These are phyloP conservation scores for Thielaviopsis cerberus DNA, from an alignment of 2,329 filamentous ascomycete genomes.

Conservation along the genomic window DNA sequence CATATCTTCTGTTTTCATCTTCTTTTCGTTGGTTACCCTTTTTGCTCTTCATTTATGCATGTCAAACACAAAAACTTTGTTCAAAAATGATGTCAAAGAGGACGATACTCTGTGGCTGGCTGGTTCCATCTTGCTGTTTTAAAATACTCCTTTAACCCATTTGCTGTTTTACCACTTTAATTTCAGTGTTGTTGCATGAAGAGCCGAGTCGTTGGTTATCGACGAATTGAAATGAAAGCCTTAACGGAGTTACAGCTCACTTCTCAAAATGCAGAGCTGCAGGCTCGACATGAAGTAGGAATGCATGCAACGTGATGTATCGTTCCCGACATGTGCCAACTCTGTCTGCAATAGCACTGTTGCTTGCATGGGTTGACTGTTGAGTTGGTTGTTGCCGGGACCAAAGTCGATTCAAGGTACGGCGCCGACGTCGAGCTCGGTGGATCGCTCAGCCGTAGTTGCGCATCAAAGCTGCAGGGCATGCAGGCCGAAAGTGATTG, in stretches of 20 bases:
- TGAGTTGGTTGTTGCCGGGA: no score
- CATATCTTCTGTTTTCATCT: constrained; percentile 4
- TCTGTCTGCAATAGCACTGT: no score
- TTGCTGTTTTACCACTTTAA: not conserved
- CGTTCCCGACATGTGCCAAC: not conserved
- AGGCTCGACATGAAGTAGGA: not conserved
- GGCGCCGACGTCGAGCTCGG: no score
- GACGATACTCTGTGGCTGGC: constrained; percentile 2
- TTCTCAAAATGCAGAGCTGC: not conserved
- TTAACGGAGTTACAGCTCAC: no score
- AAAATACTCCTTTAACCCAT: not conserved
- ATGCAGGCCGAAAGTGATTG: not conserved
- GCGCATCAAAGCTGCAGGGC: no score
- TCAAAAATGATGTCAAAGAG: constrained; percentile 1
- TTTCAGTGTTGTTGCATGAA: not conserved
- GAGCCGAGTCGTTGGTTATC: no score
- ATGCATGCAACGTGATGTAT: not conserved
- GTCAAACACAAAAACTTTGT: not conserved
- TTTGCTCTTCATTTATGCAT: not conserved
- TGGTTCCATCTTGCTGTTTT: not conserved
- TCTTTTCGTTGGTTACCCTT: not conserved
- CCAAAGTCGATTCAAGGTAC: no score
- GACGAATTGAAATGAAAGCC: no score
- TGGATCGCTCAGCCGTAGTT: no score
- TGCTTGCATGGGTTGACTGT: not conserved